Evolutionary conservation across 345 rosid genomes (phyloP).

Genomic region (Cardamine occulta): DNA sequence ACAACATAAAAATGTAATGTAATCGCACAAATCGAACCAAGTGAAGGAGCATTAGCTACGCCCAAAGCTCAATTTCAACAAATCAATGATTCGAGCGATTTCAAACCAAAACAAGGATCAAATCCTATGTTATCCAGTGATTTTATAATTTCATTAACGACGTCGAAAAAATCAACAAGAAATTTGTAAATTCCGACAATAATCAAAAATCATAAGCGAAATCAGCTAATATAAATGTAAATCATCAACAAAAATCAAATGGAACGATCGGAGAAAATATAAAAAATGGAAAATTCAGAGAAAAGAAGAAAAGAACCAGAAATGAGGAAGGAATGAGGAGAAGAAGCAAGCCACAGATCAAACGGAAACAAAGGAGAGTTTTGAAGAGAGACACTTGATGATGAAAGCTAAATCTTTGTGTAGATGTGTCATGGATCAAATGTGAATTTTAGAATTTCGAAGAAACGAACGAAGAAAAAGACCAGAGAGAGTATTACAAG

Average conservation of each 20-base stretch:
- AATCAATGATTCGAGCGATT: neutral
- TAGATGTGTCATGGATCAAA: conserved; percentile 36
- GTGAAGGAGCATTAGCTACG: neutral
- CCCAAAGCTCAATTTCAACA: conserved; percentile 17
- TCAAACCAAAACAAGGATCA: neutral
- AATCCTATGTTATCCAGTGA: conserved; percentile 5
- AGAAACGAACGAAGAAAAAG: conserved; percentile 28
- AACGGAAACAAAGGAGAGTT: conserved; percentile 26
- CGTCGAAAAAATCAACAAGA: conserved; percentile 7
- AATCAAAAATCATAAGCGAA: neutral
- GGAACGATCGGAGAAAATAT: neutral
- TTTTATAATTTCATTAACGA: neutral
- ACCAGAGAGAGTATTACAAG: conserved; percentile 26
- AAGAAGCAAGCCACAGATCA: conserved; percentile 40
- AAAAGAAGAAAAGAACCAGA: neutral
- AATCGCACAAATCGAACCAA: conserved; percentile 11
- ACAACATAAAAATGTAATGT: conserved; percentile 1
- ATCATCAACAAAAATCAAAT: conserved; percentile 1
- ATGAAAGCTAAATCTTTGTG: conserved; percentile 10
- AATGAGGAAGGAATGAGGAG: conserved; percentile 28
- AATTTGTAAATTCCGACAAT: neutral
- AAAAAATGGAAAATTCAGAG: conserved; percentile 10
- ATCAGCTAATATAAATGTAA: neutral
- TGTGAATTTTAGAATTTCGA: conserved; percentile 40
- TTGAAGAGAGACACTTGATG: conserved; percentile 14